These are phyloP conservation scores for Daedalea quercina DNA, from an alignment of 768 basidiomycete species.

Conservation along the genomic window DNA sequence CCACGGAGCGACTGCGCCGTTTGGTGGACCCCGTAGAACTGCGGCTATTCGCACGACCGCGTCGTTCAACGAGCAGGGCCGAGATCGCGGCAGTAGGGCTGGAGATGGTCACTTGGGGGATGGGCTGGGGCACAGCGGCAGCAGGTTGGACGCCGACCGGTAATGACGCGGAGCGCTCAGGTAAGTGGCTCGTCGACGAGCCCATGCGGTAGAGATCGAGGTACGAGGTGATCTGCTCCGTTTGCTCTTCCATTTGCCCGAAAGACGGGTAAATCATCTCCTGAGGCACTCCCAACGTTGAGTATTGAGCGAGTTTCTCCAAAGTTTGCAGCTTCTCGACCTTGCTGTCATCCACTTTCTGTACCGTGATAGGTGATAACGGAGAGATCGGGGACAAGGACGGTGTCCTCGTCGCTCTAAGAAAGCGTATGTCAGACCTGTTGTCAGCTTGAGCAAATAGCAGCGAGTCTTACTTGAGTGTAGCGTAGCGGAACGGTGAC, in stretches of 20 bases:
- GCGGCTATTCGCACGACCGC: neutral
- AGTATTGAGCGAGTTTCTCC: constrained; percentile 12
- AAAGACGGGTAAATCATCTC: constrained; percentile 18
- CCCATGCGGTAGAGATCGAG: constrained; percentile 20
- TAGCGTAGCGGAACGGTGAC: constrained; percentile 7
- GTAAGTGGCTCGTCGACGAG: constrained; percentile 5
- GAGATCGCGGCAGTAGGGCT: neutral
- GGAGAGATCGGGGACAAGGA: constrained; percentile 1
- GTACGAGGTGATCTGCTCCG: constrained; percentile 16
- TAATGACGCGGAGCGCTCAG: neutral
- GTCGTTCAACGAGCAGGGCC: neutral
- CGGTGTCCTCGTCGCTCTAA: constrained; percentile 3
- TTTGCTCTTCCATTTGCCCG: constrained; percentile 10
- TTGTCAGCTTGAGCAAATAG: no score
- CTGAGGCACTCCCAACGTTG: constrained; percentile 6
- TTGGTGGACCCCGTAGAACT: neutral
- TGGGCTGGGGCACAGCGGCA: neutral
- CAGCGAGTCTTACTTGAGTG: constrained; percentile 6
- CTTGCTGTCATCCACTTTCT: constrained; percentile 8
- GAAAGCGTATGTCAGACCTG: neutral
- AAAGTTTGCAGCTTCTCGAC: constrained; percentile 9
- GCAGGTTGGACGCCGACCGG: neutral
- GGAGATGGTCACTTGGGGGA: neutral
- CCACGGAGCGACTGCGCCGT: constrained; percentile 18
- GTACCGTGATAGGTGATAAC: constrained; percentile 7